Conservation (phyloP, 768 basidiomycete species). For the Pleurotus tuber-regium region DNA sequence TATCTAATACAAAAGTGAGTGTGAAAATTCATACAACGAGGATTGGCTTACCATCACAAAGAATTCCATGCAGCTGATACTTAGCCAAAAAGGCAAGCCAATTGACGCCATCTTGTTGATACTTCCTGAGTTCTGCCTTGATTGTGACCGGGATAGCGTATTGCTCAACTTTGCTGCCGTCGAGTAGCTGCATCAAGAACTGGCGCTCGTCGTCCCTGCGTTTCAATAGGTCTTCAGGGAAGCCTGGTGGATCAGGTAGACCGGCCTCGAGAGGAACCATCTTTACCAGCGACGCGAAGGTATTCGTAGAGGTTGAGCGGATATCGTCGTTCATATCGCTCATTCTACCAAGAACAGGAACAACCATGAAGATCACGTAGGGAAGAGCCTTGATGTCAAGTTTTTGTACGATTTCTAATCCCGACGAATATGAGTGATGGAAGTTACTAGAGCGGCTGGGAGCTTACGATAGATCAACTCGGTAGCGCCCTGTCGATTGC, state of each 20-base stretch:
- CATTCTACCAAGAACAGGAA: slow-evolving; percentile 96
- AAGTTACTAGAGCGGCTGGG: too few relatives aligned
- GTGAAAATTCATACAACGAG: not conserved
- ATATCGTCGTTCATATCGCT: slow-evolving; percentile 92
- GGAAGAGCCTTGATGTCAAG: slow-evolving; percentile 94
- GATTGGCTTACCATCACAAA: slow-evolving; percentile 81
- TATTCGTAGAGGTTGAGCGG: slow-evolving; percentile 92
- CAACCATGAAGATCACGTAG: slow-evolving; percentile 95
- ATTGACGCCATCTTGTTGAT: slow-evolving; percentile 97
- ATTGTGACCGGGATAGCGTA: slow-evolving; percentile 85
- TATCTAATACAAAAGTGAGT: slow-evolving; percentile 54
- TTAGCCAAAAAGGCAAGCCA: slow-evolving; percentile 99
- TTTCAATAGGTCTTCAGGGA: slow-evolving; percentile 83
- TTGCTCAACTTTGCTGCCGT: slow-evolving; percentile 91
- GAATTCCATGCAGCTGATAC: slow-evolving; percentile 95
- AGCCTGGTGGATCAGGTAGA: slow-evolving; percentile 92
- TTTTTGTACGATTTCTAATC: slow-evolving; percentile 89
- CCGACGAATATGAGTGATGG: too few relatives aligned
- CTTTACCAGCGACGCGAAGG: slow-evolving; percentile 95
- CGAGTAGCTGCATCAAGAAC: slow-evolving; percentile 90
- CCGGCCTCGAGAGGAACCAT: slow-evolving; percentile 99
- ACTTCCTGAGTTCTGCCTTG: slow-evolving; percentile 93
- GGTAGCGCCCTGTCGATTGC: slow-evolving; percentile 84
- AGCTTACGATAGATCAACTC: slow-evolving; percentile 89
- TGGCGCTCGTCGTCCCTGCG: slow-evolving; percentile 85